Base-by-base conservation (phyloP, 1,284 basidiomycete genomes). In the Cutaneotrichosporon arboriforme region DNA sequence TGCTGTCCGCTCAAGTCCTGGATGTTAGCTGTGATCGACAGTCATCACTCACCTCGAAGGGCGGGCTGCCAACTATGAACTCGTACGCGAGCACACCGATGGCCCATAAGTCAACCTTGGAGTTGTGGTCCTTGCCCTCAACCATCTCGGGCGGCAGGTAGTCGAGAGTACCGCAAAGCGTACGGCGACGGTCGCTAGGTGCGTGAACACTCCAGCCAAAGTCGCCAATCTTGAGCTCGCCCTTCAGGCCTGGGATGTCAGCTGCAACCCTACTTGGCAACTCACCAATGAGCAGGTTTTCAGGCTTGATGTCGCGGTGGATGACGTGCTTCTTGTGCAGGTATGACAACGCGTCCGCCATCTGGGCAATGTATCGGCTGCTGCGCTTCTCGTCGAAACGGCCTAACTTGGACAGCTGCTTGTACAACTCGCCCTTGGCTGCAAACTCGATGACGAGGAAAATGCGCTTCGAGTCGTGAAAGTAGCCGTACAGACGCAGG, bases 201-300 rank as follows among this genome's bases (percentile, higher is more conserved):
- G 96, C 96, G 72, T 98, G 96, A 3, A 98, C 94, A 67, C 88
- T 91, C 94, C 96, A 98, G 8, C 96, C 96, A 75, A 99, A 98
- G 75, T 98, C 96, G 7, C 85, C 96, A 60, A 99, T 97, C 81
- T 99, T 98, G 60, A 99, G 80, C 71, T 98, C 94, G 41, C 94
- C 96, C 61, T 92, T 89, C 66, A 98, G 84, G 15, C 65, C 65
- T 65, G 49, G 4, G 7, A 10, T 4, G 36, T 38, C 33, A 23
- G 26, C 18, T 21, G 3, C 4, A 34, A n/a, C 12, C 17, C 33
- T 12, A 21, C 34, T 33, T n/a, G n/a, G 10, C 9, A 33, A 26
- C 61, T 49, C 49, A 14, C 93, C 94, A 9, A 99, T 78, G 8
- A 99, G 80, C 46, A 99, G 76, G 71, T 99, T 99, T 77, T 97